Percentiles rank a stretch among this genome's conserved stretches.
phyloP scores from a whole-genome alignment of 2,329 filamentous ascomycete genomes.

The Phaeosphaeria sp. region DNA sequence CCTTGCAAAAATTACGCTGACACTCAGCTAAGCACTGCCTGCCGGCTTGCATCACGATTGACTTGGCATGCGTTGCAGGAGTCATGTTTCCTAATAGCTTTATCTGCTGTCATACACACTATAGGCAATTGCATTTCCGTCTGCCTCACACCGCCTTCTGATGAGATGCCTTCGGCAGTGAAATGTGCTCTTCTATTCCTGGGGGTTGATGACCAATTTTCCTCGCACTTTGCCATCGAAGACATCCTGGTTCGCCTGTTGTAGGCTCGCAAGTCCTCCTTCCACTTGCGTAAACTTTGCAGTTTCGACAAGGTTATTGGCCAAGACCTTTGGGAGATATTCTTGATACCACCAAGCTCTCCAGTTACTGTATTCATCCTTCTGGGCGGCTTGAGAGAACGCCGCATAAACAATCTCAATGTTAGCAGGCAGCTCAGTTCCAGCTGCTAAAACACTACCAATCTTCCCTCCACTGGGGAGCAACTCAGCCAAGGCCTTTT shows the following conservation, averaged over 20 bases:
- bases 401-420: conserved; percentile 29
- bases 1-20: neutral
- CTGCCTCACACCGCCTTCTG: neutral
- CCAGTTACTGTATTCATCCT: conserved; percentile 26
- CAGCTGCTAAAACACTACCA: conserved; percentile 28
- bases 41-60: neutral
- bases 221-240: conserved; percentile 29
- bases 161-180: neutral
- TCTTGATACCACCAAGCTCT: conserved; percentile 33
- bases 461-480: conserved; percentile 28
- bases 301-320: conserved; percentile 25
- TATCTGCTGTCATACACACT: neutral
- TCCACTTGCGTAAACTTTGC: conserved; percentile 29
- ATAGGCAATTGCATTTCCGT: neutral
- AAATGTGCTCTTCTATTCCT: conserved; percentile 20
- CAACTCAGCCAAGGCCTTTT: conserved; percentile 31
- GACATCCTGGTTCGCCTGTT: conserved; percentile 30
- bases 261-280: conserved; percentile 28
- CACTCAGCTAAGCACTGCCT: neutral
- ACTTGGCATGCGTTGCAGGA: neutral
- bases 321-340: conserved; percentile 33
- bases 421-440: conserved; percentile 29
- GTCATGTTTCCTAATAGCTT: neutral
- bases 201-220: conserved; percentile 32
- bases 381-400: conserved; percentile 36